These are phyloP conservation scores for Aspergillus pseudoterreus DNA, from an alignment of 2,329 filamentous ascomycete genomes.

Conservation along the genomic window DNA sequence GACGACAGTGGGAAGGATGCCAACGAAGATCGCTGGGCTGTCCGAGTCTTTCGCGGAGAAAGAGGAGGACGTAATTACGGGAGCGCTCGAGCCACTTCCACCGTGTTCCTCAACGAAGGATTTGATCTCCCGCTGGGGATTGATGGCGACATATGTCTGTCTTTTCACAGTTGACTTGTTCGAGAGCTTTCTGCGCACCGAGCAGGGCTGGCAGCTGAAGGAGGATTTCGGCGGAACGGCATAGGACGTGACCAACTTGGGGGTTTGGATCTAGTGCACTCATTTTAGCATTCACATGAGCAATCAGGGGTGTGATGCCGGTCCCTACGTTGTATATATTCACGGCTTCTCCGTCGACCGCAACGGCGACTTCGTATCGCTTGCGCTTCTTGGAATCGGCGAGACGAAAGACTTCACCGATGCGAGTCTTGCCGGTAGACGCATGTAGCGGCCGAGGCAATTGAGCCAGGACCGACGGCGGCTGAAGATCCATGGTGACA, in stretches of 20 bases:
- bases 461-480: conserved; percentile 43
- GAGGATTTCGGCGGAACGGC: conserved; percentile 58
- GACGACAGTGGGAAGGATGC: conserved; percentile 30
- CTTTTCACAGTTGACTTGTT: conserved; percentile 45
- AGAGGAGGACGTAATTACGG: conserved; percentile 37
- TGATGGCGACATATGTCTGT: conserved; percentile 55
- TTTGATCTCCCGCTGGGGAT: conserved; percentile 49
- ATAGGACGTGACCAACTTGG: conserved; percentile 58
- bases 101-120: conserved; percentile 51
- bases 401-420: conserved; percentile 51
- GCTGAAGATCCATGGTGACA: conserved; percentile 40
- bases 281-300: neutral
- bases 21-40: conserved; percentile 37
- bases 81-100: conserved; percentile 27
- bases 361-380: conserved; percentile 58
- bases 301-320: neutral
- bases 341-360: conserved; percentile 58
- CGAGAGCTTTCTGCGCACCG: conserved; percentile 50
- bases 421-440: conserved; percentile 37
- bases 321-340: conserved; percentile 58
- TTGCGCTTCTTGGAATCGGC: conserved; percentile 57
- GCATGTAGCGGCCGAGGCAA: conserved; percentile 43
- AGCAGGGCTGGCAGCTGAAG: conserved; percentile 57
- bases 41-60: conserved; percentile 35
- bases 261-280: conserved; percentile 53